phyloP scores from a whole-genome alignment of 106 monocot species.

The Dendrobium huoshanense region DNA sequence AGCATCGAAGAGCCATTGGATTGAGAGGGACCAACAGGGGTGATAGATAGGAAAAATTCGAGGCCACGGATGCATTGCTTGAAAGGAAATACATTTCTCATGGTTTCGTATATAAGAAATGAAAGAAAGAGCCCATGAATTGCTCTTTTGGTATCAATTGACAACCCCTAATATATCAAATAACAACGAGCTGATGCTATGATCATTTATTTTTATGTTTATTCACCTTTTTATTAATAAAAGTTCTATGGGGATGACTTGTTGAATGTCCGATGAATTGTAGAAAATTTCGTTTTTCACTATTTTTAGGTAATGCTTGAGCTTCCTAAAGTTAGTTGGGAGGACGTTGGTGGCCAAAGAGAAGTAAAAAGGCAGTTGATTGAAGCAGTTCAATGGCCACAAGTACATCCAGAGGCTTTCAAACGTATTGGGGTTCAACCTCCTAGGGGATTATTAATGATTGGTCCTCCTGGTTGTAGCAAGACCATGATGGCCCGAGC shows the following conservation, averaged over 20 bases:
- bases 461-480: conserved; percentile 97
- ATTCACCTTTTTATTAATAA: not conserved
- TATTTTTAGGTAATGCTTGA: conserved; percentile 72
- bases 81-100: not conserved
- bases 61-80: too few relatives aligned
- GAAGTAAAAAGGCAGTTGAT: conserved; percentile 73
- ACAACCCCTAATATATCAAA: not conserved
- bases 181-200: too few relatives aligned
- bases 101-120: not conserved
- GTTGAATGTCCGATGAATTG: not conserved
- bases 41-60: too few relatives aligned
- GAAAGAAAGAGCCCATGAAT: too few relatives aligned
- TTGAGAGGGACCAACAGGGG: too few relatives aligned
- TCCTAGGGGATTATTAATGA: conserved; percentile 68
- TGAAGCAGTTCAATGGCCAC: conserved; percentile 84
- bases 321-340: conserved; percentile 81
- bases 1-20: too few relatives aligned
- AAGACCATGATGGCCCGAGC: conserved; percentile 96
- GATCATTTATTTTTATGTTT: too few relatives aligned
- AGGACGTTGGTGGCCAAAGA: conserved; percentile 89
- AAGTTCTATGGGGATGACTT: not conserved
- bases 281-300: not conserved
- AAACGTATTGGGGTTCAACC: conserved; percentile 61
- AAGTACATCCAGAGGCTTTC: conserved; percentile 64
- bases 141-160: not conserved